Evolutionary conservation across 208 protist species (phyloP).

Genomic region (Blastocrithidia nonstop): DNA sequence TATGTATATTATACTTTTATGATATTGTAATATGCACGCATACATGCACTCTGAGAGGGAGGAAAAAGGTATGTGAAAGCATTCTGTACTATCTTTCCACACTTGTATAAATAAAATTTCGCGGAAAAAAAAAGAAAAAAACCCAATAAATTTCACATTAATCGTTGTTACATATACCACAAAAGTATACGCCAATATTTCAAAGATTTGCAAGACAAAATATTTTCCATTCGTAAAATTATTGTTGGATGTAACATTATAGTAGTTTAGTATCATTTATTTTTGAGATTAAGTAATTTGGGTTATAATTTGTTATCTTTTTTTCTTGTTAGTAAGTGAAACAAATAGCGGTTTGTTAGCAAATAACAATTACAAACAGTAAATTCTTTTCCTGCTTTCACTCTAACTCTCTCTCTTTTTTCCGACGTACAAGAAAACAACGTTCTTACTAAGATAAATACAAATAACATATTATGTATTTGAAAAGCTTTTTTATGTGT

Average conservation of each 20-base stretch:
- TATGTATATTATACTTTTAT: not conserved
- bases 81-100: no score
- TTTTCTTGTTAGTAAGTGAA: no score
- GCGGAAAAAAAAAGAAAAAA: not conserved
- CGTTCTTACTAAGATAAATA: not conserved
- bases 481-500: not conserved
- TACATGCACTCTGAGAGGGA: no score
- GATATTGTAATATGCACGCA: not conserved
- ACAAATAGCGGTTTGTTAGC: no score
- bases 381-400: not conserved
- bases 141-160: not conserved
- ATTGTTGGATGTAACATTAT: no score
- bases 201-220: not conserved
- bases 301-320: no score
- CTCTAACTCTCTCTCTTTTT: not conserved
- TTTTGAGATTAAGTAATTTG: no score
- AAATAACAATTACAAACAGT: not conserved
- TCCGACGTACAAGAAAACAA: not conserved
- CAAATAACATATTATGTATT: not conserved
- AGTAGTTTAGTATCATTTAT: no score
- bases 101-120: not conserved
- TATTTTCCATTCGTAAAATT: constrained; percentile 1
- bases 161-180: not conserved
- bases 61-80: no score
- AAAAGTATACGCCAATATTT: not conserved